These are phyloP conservation scores for Paspalum vaginatum DNA, from an alignment of 176 grass and related monocot species.

Conservation along the genomic window DNA sequence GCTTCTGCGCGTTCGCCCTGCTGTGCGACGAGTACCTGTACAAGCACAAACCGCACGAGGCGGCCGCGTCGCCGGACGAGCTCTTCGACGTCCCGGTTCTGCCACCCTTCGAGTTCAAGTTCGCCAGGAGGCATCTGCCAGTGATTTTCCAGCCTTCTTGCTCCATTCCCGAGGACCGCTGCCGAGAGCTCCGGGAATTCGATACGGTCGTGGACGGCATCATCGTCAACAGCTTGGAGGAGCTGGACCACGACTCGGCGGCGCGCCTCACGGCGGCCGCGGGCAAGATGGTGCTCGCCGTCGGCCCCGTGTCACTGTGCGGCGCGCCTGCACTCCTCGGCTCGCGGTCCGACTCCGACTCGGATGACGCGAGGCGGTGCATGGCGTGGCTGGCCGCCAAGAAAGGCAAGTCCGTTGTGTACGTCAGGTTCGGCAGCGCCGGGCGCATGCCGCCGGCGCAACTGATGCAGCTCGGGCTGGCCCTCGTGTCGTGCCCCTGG, in stretches of 20 bases:
- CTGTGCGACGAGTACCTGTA: slow-evolving; percentile 33
- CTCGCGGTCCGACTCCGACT: neutral
- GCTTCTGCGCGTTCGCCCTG: slow-evolving; percentile 46
- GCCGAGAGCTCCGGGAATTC: neutral
- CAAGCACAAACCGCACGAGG: slow-evolving; percentile 48
- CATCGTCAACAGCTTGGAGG: slow-evolving; percentile 59
- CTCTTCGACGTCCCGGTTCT: slow-evolving; percentile 44
- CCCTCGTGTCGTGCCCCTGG: slow-evolving; percentile 40
- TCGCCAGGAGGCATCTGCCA: slow-evolving; percentile 41
- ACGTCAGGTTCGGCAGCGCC: slow-evolving; percentile 67
- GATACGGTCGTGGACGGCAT: slow-evolving; percentile 59
- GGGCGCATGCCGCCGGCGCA: slow-evolving; percentile 45
- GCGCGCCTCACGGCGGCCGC: slow-evolving; percentile 31
- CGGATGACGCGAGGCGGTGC: slow-evolving; percentile 38
- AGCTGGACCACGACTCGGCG: slow-evolving; percentile 44
- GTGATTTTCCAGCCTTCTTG: slow-evolving; percentile 41
- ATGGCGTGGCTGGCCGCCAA: slow-evolving; percentile 58
- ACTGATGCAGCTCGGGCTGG: slow-evolving; percentile 51
- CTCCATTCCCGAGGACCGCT: neutral
- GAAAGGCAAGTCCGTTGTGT: slow-evolving; percentile 50
- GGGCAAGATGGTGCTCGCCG: slow-evolving; percentile 48
- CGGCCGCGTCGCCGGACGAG: slow-evolving; percentile 25
- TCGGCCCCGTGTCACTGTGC: slow-evolving; percentile 55
- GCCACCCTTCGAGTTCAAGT: slow-evolving; percentile 31
- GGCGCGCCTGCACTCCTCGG: neutral